phyloP scores from a whole-genome alignment of 129 eudicot species.

The Scalesia atractyloides region DNA sequence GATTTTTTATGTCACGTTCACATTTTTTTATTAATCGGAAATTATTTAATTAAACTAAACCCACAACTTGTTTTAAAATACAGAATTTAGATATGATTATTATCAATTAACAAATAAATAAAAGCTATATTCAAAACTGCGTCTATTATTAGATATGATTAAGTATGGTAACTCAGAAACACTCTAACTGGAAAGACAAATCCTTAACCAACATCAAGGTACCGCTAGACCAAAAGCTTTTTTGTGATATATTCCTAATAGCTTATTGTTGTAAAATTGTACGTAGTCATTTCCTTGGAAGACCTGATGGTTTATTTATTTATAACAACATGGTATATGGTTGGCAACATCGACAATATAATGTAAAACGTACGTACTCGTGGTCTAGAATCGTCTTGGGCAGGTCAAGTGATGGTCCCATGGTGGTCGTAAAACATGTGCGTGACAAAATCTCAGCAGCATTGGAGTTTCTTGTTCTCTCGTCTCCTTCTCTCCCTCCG shows the following conservation, averaged over 20 bases:
- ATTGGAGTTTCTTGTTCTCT: constrained; percentile 60
- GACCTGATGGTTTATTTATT: neutral
- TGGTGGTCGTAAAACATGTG: constrained; percentile 48
- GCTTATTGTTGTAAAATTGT: neutral
- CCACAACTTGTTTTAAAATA: constrained; percentile 27
- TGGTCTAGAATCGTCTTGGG: constrained; percentile 74
- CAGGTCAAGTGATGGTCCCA: constrained; percentile 54
- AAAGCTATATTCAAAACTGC: neutral
- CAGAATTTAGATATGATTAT: constrained; percentile 11
- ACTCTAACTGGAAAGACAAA: too few relatives aligned
- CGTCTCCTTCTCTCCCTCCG: constrained; percentile 74
- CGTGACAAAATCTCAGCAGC: constrained; percentile 60
- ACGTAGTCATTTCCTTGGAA: neutral
- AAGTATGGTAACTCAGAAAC: too few relatives aligned
- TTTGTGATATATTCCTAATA: neutral
- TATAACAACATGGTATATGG: neutral
- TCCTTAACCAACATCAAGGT: too few relatives aligned
- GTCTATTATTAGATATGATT: too few relatives aligned
- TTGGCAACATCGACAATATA: neutral
- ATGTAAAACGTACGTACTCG: constrained; percentile 60
- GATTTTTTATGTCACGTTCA: constrained; percentile 19
- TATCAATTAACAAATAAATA: neutral
- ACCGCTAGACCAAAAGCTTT: too few relatives aligned
- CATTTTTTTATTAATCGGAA: neutral
- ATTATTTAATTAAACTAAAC: constrained; percentile 11